phyloP scores from a whole-genome alignment of 768 basidiomycete genomes.

The Cystobasidium tubakii region DNA sequence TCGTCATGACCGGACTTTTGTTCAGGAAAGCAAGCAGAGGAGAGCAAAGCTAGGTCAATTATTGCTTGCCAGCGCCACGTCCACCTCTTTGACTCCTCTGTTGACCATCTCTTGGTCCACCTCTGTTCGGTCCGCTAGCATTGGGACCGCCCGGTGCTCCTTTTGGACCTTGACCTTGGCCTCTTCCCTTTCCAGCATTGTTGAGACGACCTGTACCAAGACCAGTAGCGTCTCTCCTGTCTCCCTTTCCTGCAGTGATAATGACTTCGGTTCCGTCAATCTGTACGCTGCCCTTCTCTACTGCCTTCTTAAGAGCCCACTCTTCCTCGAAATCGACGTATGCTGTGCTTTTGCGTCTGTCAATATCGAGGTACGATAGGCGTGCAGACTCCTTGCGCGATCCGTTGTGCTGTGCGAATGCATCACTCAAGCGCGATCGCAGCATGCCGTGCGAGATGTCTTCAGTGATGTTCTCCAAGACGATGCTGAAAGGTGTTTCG shows the following conservation, averaged over 20 bases:
- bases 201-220: not conserved
- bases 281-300: not conserved
- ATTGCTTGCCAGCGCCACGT: constrained; percentile 8
- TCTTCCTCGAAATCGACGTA: constrained; percentile 35
- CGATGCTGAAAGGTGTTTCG: constrained; percentile 22
- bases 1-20: no score
- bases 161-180: constrained; percentile 1
- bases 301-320: constrained; percentile 16
- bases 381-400: not conserved
- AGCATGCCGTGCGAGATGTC: constrained; percentile 17
- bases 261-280: not conserved
- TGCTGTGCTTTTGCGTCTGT: constrained; percentile 16
- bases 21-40: no score
- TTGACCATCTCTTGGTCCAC: constrained; percentile 14
- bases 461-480: not conserved
- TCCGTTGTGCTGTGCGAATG: constrained; percentile 5
- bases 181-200: constrained; percentile 18
- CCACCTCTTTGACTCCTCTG: constrained; percentile 15
- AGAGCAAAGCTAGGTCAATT: no score
- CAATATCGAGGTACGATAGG: constrained; percentile 28
- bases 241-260: constrained; percentile 1
- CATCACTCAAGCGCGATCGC: constrained; percentile 8
- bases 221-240: constrained; percentile 13
- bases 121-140: not conserved
- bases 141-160: not conserved